Base-by-base conservation (phyloP, 1,284 basidiomycete species). In the Melampsora americana region DNA sequence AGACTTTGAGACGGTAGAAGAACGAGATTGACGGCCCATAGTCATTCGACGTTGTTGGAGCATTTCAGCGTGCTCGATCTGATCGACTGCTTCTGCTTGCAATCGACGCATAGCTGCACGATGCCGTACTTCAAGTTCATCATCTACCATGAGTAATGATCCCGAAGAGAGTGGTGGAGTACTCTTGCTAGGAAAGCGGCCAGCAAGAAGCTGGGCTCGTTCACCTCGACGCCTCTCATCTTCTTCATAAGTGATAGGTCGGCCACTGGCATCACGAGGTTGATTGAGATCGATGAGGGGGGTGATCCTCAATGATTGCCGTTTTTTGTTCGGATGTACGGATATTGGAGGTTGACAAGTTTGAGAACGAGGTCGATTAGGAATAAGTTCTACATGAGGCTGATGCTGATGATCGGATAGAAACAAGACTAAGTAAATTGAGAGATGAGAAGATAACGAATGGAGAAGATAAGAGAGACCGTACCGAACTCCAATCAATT, bases 251-350 rank as follows among this genome's bases (percentile, higher is more conserved):
- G 46, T 46, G 30, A 73, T 73, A 30, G 70, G 70, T 23, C 70
- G 70, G 11, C 70, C 70, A 66, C 53, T 48, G 16, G 70, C 42
- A 32, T 73, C 70, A 5, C 56, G 60, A 28, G 70, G 70, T 32
- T 73, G 70, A 66, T 61, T 65, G 30, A 73, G 70, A 48, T 73
- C 70, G 23, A 73, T 73, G 6, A 73, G 50, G 42, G 70, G 70
- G 56, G 42, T 44, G 42, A 44, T 44, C 12, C 42, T 44, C 42
- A 44, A 44, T 44, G 42, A 44, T 44, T 44, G 42, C 11, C 11
- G 42, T 44, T 44, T 11, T 44, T 14, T 44, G 12, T 44, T 1
- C 16, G 42, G 3, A 14, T 44, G 42, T 44, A 12, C 11, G 42
- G 42, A 14, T 44, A 14, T 44, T 11, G 42, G 42, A 44, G 16